Base-by-base conservation (phyloP, 495 filamentous ascomycete species). In the Articulospora tetracladia region DNA sequence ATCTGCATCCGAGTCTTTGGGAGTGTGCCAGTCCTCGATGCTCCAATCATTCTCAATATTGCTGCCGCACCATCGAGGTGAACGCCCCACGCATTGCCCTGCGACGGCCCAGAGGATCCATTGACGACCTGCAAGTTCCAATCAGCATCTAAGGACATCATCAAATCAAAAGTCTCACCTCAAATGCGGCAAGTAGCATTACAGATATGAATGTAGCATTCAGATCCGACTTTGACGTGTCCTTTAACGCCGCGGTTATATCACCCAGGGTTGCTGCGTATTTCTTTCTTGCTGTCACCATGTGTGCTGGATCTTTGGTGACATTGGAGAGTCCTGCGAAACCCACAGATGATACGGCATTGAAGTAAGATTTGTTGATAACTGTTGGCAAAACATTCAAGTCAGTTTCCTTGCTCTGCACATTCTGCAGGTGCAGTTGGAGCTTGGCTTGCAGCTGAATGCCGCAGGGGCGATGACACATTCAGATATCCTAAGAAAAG, bases 251-350 rank as follows among this genome's bases (percentile, higher is more conserved):
- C 15, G n/a, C 15, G 15, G 39, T 56, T 26, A 59, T 41, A 17
- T 30, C 19, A 24, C 46, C 11, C 7, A 67, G 26, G 8, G 53
- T 57, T 25, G 19, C 28, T 19, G 55, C 58, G 54, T 64, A 62
- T 28, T 61, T 64, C n/a, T 55, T 55, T 19, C 61, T 58, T n/a
- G 65, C 61, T 27, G 59, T 26, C 8, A 59, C 12, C 36, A 56
- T 61, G 25, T 54, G 34, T 2, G 10, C 24, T 19, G 27, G 48
- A 28, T 61, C 23, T 17, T 67, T 61, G 34, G 48, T 59, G 1
- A 67, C 61, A 59, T 67, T 67, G 7, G 53, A 50, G 0, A 67
- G 50, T 0, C 58, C 65, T 34, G 65, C 65, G 15, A 55, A 60
- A 8, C 65, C 65, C 3, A 67, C 61, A 0, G 65, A 61, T 6